Evolutionary conservation across 2,329 filamentous ascomycete species (phyloP), one percentile per base, ranked within the genome.

Genomic region (Chrysosporium queenslandicum): DNA sequence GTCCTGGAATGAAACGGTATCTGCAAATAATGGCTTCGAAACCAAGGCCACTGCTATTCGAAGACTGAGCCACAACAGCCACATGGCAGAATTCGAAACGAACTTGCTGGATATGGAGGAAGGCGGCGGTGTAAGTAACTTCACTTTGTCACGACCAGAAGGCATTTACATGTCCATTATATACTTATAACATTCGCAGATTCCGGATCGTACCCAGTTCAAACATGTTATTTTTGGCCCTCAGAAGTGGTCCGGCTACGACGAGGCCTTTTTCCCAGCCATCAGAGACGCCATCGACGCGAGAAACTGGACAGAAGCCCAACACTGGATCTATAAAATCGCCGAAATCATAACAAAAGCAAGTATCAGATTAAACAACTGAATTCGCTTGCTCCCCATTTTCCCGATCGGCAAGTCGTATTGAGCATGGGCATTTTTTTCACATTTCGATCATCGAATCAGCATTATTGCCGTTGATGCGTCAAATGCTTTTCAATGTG

Each of bases 151-250:
- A 29, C 27, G 5, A 9, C 27, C 27, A 5, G 4, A 29, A 29
- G 4, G 4, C 9, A 9, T 29, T 54, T 21, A 53, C 14, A 36
- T 18, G 29, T n/a, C 2, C 9, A 37, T 43, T 23, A 55, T n/a
- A n/a, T 58, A 56, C 57, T 41, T 29, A 50, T 7, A 18, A 23
- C 21, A 16, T 45, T 30, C 41, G 34, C 52, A 89, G 85, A 78
- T 94, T 3, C 86, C 87, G 36, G 87, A 87, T 60, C 83, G 91
- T 58, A 86, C 86, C 4, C 92, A 97, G 70, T 98, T 89, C 76
- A 95, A 94, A 68, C 92, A 96, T 68, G 78, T 94, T 63, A 72
- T 98, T 53, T 94, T 90, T 65, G 91, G 86, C 1, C 92, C 92
- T 0, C 80, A 87, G 62, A 73, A 80, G 2, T 90, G 87, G 84